Base-by-base conservation (phyloP, 305 asterid genomes). In the Fraxinus nigra region DNA sequence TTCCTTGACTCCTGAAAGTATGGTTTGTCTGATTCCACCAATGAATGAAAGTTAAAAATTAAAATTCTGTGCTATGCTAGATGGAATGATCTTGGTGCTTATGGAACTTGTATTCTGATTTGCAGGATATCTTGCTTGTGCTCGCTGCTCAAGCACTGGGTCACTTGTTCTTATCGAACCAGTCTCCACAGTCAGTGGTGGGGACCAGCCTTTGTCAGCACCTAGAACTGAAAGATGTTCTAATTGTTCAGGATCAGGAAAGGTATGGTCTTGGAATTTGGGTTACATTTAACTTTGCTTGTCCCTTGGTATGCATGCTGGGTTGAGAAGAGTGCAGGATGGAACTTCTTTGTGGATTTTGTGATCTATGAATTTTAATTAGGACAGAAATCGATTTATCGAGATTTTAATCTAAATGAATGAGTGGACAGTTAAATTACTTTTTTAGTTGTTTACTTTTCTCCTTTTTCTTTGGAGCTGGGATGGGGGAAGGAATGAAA, bases 71-170 rank as follows among this genome's bases (percentile, higher is more conserved):
- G 70, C 67, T 6, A 9, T 33, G 81, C 56, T 7, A 63, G 54
- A 54, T 14, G 18, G 18, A 79, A 84, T 75, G 34, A 32, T 30
- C 24, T 22, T 30, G 63, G 32, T 84, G 74, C 78, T 54, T 30
- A 61, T 78, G 70, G 9, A 43, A 80, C 85, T 75, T 79, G 43
- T 43, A 76, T 75, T 70, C 32, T 51, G 28, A 75, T 77, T 70
- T 88, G 82, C 93, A 95, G 98, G 99, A 79, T 95, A 95, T 89
- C 98, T 95, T 56, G 97, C 99, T 24, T 95, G 99, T 84, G 99
- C 98, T 82, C 95, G 97, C 69, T 95, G 99, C 86, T 89, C 97
- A 78, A 95, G 89, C 88, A 85, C 93, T 43, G 99, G 98, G 72
- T 91, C 95, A 38, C 90, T 93, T 75, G 92, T 95, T 85, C 98